These are phyloP conservation scores for Chalciporus sphaerocephalus DNA, from an alignment of 768 basidiomycete species.

Conservation along the genomic window DNA sequence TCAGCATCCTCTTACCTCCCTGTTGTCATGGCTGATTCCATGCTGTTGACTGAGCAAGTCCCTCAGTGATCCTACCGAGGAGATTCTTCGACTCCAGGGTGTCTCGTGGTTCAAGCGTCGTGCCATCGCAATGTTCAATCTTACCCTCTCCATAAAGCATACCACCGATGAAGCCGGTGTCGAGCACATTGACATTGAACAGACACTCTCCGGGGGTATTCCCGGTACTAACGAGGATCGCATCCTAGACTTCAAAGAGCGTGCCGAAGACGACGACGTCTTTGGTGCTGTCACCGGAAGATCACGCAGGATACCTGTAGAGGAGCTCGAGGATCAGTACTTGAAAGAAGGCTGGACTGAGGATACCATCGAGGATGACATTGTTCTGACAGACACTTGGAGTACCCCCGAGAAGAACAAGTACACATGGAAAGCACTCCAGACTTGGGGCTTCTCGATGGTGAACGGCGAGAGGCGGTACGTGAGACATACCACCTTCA, in stretches of 20 bases:
- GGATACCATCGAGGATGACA: conserved; percentile 34
- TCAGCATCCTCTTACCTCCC: conserved; percentile 24
- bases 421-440: conserved; percentile 53
- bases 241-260: conserved; percentile 52
- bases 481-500: conserved; percentile 58
- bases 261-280: conserved; percentile 50
- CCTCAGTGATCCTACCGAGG: conserved; percentile 58
- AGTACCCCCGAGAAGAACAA: conserved; percentile 62
- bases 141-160: conserved; percentile 63
- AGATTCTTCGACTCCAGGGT: conserved; percentile 66
- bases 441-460: conserved; percentile 63
- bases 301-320: conserved; percentile 46
- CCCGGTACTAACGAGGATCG: conserved; percentile 54
- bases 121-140: conserved; percentile 50
- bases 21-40: conserved; percentile 2
- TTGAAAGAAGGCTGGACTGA: conserved; percentile 42
- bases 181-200: conserved; percentile 66
- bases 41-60: conserved; percentile 53
- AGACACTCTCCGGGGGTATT: conserved; percentile 60
- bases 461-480: conserved; percentile 59
- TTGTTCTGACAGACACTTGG: conserved; percentile 38
- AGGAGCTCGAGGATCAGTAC: conserved; percentile 43
- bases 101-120: conserved; percentile 68
- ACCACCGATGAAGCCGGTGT: conserved; percentile 53
- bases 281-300: conserved; percentile 59